Conservation (phyloP, 1,284 basidiomycete species). For the Fomitopsis betulina region DNA sequence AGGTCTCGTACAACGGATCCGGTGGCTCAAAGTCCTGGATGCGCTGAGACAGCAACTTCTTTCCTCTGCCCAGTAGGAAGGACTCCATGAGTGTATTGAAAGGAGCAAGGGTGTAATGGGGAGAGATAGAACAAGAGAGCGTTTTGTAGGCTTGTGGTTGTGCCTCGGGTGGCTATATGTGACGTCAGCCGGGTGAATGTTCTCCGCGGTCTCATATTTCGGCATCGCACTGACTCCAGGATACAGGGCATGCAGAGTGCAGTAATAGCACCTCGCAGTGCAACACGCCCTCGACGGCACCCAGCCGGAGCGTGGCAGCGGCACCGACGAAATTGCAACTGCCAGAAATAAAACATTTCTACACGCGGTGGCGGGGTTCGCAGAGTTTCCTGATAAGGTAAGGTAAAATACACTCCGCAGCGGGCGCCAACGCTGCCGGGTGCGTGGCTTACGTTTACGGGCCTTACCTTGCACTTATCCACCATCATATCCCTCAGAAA, state of each 20-base stretch:
- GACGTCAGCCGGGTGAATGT: slow-evolving; percentile 5
- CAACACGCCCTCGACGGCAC: neutral
- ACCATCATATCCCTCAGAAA: neutral
- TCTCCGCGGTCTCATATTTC: neutral
- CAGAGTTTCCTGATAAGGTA: neutral
- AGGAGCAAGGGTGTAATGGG: neutral
- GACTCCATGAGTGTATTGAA: slow-evolving; percentile 29
- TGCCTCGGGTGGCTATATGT: slow-evolving; percentile 3
- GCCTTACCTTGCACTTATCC: slow-evolving; percentile 1
- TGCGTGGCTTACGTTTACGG: neutral
- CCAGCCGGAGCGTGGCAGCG: neutral
- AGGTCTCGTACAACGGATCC: slow-evolving; percentile 81
- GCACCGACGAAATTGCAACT: neutral
- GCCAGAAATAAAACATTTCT: neutral
- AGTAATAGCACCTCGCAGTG: no score
- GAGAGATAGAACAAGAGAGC: neutral
- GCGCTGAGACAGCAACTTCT: slow-evolving; percentile 58
- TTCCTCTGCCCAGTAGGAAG: slow-evolving; percentile 44
- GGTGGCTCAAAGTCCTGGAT: slow-evolving; percentile 61
- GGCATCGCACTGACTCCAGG: no score
- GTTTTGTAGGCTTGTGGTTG: neutral
- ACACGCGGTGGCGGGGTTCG: neutral
- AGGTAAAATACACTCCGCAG: neutral
- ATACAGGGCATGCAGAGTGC: neutral
- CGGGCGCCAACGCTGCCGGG: neutral